Evolutionary conservation across 768 basidiomycete species (phyloP), one percentile per base, ranked within the genome.

Genomic region (Macrolepiota fuliginosa): DNA sequence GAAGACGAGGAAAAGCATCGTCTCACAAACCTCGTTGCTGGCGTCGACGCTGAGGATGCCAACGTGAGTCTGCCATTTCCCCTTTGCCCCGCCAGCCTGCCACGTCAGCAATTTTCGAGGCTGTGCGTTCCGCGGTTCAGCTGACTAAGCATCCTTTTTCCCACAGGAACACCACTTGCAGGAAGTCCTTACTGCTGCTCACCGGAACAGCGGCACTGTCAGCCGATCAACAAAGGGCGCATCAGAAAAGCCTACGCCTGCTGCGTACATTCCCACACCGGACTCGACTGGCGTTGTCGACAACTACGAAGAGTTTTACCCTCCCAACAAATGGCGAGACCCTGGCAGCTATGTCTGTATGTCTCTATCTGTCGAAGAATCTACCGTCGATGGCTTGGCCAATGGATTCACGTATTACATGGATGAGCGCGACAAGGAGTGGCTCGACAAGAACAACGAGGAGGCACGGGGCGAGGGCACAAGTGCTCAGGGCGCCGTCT

Each of bases 381-480:
- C 84, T 9, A 78, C 81, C 66, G 72, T 73, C 3, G 80, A 77
- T 64, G 85, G 84, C 11, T 83, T 94, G 60, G 76, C 84, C 35
- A 86, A 90, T 66, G 90, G 90, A 0, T 90, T 90, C 74, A 87
- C 88, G 1, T 98, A 98, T 70, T 92, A 86, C 65, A 92, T 98
- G 91, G 96, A 99, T 68, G 97, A 98, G 73, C 88, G 90, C 17
- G 96, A 98, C 77, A 87, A 90, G 68, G 90, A 91, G 65, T 99
- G 96, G 96, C 83, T 99, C 35, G 90, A 92, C 67, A 90, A 87
- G 75, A 94, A 93, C 70, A 97, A 98, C 68, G 89, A 89, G 69
- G 85, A 89, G 60, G 92, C 91, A 1, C 82, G 89, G 13, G 92
- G 90, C 17, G 92, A 94, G 71, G 94, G 94, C 17, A 90, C 91